These are phyloP conservation scores for Nymphaea colorata DNA, from an alignment of 164 flowering plant genomes.

Conservation along the genomic window DNA sequence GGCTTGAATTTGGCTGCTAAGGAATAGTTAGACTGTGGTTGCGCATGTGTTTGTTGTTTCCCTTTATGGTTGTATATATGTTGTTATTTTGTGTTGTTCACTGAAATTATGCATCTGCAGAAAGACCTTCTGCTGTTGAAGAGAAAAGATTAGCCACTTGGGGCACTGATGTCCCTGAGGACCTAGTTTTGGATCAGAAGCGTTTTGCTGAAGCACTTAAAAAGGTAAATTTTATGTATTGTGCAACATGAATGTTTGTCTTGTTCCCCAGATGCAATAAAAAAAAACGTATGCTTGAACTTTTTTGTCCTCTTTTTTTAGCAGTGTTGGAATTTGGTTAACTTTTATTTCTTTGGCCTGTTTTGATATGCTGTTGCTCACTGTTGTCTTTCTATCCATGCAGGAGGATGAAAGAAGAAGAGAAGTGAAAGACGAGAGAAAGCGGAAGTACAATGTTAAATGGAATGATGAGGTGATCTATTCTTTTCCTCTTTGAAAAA, in stretches of 20 bases:
- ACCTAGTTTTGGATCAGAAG: slow-evolving; percentile 60
- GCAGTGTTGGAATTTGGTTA: too few relatives aligned
- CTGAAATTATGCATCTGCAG: slow-evolving; percentile 18
- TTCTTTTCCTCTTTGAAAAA: not conserved
- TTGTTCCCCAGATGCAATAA: too few relatives aligned
- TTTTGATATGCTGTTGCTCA: too few relatives aligned
- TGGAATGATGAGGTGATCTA: slow-evolving; percentile 68
- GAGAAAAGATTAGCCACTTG: slow-evolving; percentile 70
- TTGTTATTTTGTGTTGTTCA: too few relatives aligned
- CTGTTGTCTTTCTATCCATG: not conserved
- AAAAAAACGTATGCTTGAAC: too few relatives aligned
- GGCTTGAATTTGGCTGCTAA: too few relatives aligned
- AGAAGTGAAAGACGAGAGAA: slow-evolving; percentile 81
- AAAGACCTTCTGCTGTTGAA: slow-evolving; percentile 32
- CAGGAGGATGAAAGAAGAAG: slow-evolving; percentile 81
- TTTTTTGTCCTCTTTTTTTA: too few relatives aligned
- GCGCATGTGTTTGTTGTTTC: too few relatives aligned
- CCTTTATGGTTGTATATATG: too few relatives aligned
- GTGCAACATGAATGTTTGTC: not conserved
- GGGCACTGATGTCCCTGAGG: slow-evolving; percentile 87
- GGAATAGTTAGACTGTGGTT: too few relatives aligned
- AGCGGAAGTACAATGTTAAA: slow-evolving; percentile 70
- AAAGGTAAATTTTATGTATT: slow-evolving; percentile 36
- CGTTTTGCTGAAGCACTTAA: slow-evolving; percentile 55
- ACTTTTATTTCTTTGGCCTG: too few relatives aligned